Evolutionary conservation across 139 green algal species (phyloP), one percentile per base, ranked within the genome.

Genomic region (Micromonas pusilla): DNA sequence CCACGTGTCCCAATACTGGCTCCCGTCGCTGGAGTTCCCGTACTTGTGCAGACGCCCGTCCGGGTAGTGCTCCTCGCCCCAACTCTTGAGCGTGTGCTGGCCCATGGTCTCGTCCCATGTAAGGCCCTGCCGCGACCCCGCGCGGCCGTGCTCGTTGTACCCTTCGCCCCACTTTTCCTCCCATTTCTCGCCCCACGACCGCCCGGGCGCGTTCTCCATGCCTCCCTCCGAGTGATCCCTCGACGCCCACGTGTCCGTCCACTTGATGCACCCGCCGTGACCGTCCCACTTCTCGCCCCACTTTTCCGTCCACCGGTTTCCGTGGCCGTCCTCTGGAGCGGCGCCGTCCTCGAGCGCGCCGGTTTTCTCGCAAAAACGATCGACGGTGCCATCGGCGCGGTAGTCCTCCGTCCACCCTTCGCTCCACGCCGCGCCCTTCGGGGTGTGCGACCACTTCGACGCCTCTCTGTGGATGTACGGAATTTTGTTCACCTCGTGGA

Each of bases 21-120:
- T 37, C 23, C 74, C 74, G 74, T 72, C 60, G 60, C 9, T 70
- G 62, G 37, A n/a, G 62, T 33, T 13, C 28, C 74, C 74, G 36
- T 66, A 80, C 66, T 80, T 80, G 16, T 72, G 74, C 9, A 80
- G 32, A 9, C 63, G 28, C 5, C 74, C 74, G 74, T 80, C 74
- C 19, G 26, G 54, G 33, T 52, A 73, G 62, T 80, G 74, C 37
- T 72, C 57, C 62, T 80, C 74, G 19, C 74, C 74, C 74, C 74
- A 80, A n/a, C 19, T 60, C n/a, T 64, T 62, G 4, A 62, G 21
- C 23, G 36, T 37, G 36, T 72, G 39, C 21, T 80, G 13, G 3
- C 60, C 60, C n/a, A 37, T 52, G 52, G n/a, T 28, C 31, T 68
- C 52, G 72, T 78, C 33, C 72, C 52, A 67, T 9, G 72, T 52